Conservation (phyloP, 2,329 filamentous ascomycete genomes). For the Aquanectria penicillioides region DNA sequence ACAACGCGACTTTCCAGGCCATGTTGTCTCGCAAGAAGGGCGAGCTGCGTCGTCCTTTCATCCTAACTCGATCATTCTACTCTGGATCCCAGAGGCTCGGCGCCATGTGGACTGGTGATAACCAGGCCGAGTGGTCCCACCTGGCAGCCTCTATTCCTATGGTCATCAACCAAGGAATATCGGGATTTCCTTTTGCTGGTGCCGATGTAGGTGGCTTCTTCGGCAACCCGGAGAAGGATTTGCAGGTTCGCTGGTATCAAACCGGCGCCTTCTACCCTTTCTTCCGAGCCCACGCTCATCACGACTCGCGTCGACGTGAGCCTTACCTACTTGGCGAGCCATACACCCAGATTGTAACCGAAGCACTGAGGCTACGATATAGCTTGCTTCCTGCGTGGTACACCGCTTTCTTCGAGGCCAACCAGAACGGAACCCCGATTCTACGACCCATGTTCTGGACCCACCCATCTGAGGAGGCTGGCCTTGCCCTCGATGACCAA, state of each 20-base stretch:
- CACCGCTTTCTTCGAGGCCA: slow-evolving; percentile 93
- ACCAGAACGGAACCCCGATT: slow-evolving; percentile 84
- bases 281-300: slow-evolving; percentile 97
- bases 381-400: slow-evolving; percentile 94
- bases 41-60: slow-evolving; percentile 86
- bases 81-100: slow-evolving; percentile 88
- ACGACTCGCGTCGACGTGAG: slow-evolving; percentile 92
- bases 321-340: slow-evolving; percentile 89
- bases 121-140: slow-evolving; percentile 92
- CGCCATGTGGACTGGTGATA: slow-evolving; percentile 99
- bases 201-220: slow-evolving; percentile 99
- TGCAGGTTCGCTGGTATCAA: slow-evolving; percentile 96
- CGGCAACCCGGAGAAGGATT: slow-evolving; percentile 92
- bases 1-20: slow-evolving; percentile 92
- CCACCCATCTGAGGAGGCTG: slow-evolving; percentile 84
- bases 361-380: slow-evolving; percentile 89
- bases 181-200: slow-evolving; percentile 92
- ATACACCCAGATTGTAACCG: slow-evolving; percentile 85
- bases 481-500: slow-evolving; percentile 92
- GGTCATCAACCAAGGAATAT: slow-evolving; percentile 91
- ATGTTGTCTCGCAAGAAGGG: slow-evolving; percentile 86
- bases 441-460: slow-evolving; percentile 93
- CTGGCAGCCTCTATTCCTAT: slow-evolving; percentile 91
- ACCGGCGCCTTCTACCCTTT: slow-evolving; percentile 97
- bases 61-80: slow-evolving; percentile 92